A percentile compares a stretch with the other conserved stretches of the same genome.
phyloP scores from a whole-genome alignment of 129 eudicot genomes.

The Dittrichia graveolens region DNA sequence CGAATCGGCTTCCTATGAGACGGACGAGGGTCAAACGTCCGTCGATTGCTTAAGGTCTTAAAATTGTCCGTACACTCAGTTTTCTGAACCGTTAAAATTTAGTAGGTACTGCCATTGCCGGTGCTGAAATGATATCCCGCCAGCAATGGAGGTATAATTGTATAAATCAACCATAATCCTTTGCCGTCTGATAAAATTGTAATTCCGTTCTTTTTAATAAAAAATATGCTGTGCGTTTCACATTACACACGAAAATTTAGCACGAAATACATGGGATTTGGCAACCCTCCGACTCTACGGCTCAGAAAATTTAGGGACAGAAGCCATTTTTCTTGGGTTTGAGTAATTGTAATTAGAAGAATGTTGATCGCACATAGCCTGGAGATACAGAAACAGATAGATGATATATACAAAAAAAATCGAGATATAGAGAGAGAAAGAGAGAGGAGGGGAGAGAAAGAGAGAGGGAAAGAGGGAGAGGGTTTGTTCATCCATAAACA shows the following conservation, averaged over 20 bases:
- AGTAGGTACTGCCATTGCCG: too few species aligned
- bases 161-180: too few species aligned
- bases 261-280: constrained; percentile 21
- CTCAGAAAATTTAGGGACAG: not conserved
- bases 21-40: too few species aligned
- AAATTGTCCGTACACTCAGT: too few species aligned
- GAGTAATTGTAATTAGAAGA: constrained; percentile 10
- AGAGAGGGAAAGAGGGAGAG: constrained; percentile 37
- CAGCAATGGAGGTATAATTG: too few species aligned
- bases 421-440: not conserved
- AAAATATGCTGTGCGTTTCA: constrained; percentile 3
- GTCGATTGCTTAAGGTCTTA: too few species aligned
- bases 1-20: too few species aligned
- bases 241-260: constrained; percentile 8
- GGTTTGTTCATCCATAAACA: constrained; percentile 34
- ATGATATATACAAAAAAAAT: not conserved
- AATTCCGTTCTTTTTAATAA: not conserved
- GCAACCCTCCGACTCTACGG: constrained; percentile 23
- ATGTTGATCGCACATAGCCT: constrained; percentile 21
- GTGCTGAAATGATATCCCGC: too few species aligned
- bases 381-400: constrained; percentile 15
- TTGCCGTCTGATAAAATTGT: too few species aligned
- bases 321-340: not conserved
- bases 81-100: too few species aligned
- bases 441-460: constrained; percentile 17